Conservation (phyloP, 805 yeast species). For the Wickerhamomyces pijperi region DNA sequence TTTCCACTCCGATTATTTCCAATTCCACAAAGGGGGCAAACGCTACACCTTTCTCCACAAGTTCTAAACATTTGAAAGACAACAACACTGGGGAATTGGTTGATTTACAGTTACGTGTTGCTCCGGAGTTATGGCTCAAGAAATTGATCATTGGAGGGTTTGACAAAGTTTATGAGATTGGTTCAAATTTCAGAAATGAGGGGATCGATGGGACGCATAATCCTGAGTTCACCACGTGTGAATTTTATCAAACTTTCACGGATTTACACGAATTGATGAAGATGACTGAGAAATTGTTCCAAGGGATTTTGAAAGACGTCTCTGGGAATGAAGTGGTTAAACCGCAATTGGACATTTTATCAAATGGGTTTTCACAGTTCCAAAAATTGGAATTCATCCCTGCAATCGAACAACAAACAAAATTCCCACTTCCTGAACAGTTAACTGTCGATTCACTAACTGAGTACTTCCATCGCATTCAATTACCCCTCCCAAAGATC, state of each 20-base stretch:
- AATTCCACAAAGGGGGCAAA: slow-evolving; percentile 77
- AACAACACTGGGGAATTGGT: slow-evolving; percentile 12
- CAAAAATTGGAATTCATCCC: slow-evolving; percentile 52
- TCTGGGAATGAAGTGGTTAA: neutral
- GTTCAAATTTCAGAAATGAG: slow-evolving; percentile 80
- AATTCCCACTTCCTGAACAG: slow-evolving; percentile 33
- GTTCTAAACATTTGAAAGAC: slow-evolving; percentile 22
- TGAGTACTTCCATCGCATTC: slow-evolving; percentile 23
- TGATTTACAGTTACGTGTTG: slow-evolving; percentile 62
- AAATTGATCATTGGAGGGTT: slow-evolving; percentile 74
- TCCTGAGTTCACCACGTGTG: slow-evolving; percentile 88
- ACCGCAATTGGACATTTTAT: neutral
- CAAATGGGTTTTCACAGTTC: slow-evolving; percentile 16
- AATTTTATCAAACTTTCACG: slow-evolving; percentile 70
- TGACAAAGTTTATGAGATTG: slow-evolving; percentile 80
- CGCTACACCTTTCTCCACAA: slow-evolving; percentile 76
- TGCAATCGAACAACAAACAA: slow-evolving; percentile 45
- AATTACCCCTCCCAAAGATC: slow-evolving; percentile 22
- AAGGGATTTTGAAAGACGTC: slow-evolving; percentile 25
- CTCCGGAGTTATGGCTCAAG: slow-evolving; percentile 94
- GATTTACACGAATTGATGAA: slow-evolving; percentile 54
- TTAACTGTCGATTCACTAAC: slow-evolving; percentile 30
- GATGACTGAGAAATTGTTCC: slow-evolving; percentile 49
- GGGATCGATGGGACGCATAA: slow-evolving; percentile 90
- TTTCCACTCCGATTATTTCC: slow-evolving; percentile 79